phyloP scores from a whole-genome alignment of 306 rosid genomes.

The Prunus fruticosa region DNA sequence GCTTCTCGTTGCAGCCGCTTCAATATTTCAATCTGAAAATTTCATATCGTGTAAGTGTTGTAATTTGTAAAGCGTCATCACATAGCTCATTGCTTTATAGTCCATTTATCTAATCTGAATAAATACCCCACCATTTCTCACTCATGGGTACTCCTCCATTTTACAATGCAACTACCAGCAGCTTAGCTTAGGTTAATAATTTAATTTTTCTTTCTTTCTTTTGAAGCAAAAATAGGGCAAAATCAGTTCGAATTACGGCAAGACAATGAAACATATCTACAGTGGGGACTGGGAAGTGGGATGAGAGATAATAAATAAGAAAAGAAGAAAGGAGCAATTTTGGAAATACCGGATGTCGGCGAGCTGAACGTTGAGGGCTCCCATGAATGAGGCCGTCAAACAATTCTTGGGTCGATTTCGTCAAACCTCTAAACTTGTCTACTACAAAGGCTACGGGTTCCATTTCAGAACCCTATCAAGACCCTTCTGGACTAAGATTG shows the following conservation, averaged over 20 bases:
- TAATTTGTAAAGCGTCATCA: constrained; percentile 22
- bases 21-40: constrained; percentile 71
- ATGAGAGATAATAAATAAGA: not conserved
- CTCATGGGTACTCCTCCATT: not conserved
- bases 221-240: too few species aligned
- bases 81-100: not conserved
- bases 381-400: constrained; percentile 40
- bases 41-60: not conserved
- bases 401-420: constrained; percentile 51
- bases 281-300: not conserved
- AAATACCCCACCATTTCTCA: not conserved
- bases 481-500: not conserved
- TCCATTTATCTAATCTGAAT: not conserved
- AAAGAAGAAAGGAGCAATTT: not conserved
- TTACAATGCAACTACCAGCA: not conserved
- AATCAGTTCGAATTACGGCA: not conserved
- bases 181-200: not conserved
- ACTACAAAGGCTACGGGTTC: constrained; percentile 41
- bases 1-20: constrained; percentile 89
- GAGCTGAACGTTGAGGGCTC: constrained; percentile 31
- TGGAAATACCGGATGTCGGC: constrained; percentile 60
- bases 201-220: too few species aligned
- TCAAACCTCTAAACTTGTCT: constrained; percentile 47
- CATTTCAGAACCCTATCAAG: constrained; percentile 35
- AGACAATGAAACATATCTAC: not conserved